A percentile compares a stretch with the other conserved stretches of the same genome.
These are phyloP conservation scores for Termitomyces titanicus DNA, from an alignment of 768 basidiomycete species.

Conservation along the genomic window DNA sequence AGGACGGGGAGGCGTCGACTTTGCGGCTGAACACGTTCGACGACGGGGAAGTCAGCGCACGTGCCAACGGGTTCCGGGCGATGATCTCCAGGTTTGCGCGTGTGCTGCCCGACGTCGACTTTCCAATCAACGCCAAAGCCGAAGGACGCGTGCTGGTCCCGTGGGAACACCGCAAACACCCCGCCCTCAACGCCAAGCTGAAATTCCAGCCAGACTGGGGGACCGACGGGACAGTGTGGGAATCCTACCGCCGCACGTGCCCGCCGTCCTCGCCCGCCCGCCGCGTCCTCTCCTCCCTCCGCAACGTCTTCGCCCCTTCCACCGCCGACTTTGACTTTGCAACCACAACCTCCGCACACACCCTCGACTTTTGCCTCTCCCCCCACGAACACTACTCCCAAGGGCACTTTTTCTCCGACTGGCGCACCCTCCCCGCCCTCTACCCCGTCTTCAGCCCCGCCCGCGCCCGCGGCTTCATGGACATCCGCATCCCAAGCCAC, in stretches of 20 bases:
- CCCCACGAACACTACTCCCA: constrained; percentile 86
- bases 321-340: constrained; percentile 62
- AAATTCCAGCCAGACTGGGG: constrained; percentile 87
- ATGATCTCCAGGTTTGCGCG: constrained; percentile 73
- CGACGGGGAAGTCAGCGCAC: constrained; percentile 68
- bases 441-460: constrained; percentile 95
- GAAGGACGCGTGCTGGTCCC: constrained; percentile 93
- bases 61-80: constrained; percentile 70
- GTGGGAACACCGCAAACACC: constrained; percentile 79
- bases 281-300: constrained; percentile 75
- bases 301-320: constrained; percentile 37
- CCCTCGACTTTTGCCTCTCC: constrained; percentile 72
- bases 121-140: constrained; percentile 90
- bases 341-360: constrained; percentile 48
- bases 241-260: constrained; percentile 92
- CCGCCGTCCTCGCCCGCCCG: constrained; percentile 74
- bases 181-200: too few species aligned
- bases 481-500: constrained; percentile 93
- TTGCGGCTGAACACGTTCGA: constrained; percentile 56
- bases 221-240: constrained; percentile 86
- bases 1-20: constrained; percentile 55
- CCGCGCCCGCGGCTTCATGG: constrained; percentile 78
- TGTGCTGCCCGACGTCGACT: constrained; percentile 89
- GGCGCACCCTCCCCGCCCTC: constrained; percentile 83
- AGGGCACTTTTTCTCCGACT: constrained; percentile 97